phyloP scores from a whole-genome alignment of 2,329 filamentous ascomycete species.

The Tolypocladium ophioglossoides region DNA sequence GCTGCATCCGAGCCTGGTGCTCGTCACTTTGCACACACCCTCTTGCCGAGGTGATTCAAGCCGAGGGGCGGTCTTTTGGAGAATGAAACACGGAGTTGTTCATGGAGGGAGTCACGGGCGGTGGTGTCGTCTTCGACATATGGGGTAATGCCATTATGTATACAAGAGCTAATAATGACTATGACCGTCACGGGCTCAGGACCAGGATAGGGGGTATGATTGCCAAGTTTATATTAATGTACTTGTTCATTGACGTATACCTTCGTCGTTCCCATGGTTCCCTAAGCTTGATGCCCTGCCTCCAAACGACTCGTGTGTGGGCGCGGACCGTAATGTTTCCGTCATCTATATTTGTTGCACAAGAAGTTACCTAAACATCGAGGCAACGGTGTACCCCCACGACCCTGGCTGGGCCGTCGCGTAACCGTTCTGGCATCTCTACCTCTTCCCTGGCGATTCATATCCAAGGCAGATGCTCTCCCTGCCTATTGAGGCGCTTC shows the following conservation, averaged over 20 bases:
- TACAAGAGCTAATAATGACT: slow-evolving; percentile 4
- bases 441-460: neutral
- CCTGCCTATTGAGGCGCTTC: neutral
- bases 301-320: neutral
- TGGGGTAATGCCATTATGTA: slow-evolving; percentile 11
- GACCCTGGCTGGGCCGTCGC: neutral
- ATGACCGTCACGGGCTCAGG: neutral
- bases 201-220: neutral
- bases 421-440: neutral
- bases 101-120: slow-evolving; percentile 1
- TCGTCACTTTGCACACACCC: neutral
- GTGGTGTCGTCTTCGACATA: slow-evolving; percentile 6
- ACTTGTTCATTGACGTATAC: neutral
- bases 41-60: neutral
- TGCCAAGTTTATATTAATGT: neutral
- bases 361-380: neutral
- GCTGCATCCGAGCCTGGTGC: neutral
- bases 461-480: neutral
- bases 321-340: neutral
- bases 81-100: neutral
- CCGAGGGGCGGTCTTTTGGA: no score
- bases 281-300: neutral
- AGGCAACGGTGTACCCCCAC: neutral
- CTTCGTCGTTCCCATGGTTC: neutral
- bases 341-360: neutral